Conservation (phyloP, 805 yeast species). For the Candida glaebosa region DNA sequence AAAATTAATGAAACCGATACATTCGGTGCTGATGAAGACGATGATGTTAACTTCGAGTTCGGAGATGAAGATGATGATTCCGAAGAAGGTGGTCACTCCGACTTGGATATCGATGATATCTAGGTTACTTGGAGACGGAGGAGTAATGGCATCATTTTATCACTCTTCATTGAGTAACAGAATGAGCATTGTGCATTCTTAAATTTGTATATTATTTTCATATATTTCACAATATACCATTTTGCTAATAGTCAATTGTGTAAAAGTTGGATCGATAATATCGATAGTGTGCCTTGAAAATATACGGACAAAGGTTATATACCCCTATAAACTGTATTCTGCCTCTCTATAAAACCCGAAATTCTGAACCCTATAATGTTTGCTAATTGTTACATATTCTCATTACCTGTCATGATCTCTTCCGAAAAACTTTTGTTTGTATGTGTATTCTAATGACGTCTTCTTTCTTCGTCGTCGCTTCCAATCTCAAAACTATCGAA, state of each 20-base stretch:
- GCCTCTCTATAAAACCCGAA: background rate
- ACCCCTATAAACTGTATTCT: background rate
- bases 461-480: constrained; percentile 35
- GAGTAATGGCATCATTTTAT: background rate
- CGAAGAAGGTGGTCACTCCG: constrained; percentile 65
- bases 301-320: background rate
- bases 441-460: constrained; percentile 5
- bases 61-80: constrained; percentile 87
- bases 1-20: constrained; percentile 97
- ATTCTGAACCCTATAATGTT: background rate
- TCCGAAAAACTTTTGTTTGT: background rate
- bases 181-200: background rate
- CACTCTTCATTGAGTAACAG: background rate
- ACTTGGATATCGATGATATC: constrained; percentile 92
- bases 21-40: constrained; percentile 94
- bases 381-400: background rate
- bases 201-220: background rate
- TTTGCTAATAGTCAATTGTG: background rate
- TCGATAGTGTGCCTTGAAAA: background rate
- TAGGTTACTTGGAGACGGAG: constrained; percentile 28
- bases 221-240: background rate
- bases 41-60: constrained; percentile 96
- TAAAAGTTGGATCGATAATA: background rate
- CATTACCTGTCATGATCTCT: background rate
- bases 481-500: constrained; percentile 57